These are phyloP conservation scores for Fusarium mangiferae DNA, from an alignment of 2,329 filamentous ascomycete genomes.

Conservation along the genomic window DNA sequence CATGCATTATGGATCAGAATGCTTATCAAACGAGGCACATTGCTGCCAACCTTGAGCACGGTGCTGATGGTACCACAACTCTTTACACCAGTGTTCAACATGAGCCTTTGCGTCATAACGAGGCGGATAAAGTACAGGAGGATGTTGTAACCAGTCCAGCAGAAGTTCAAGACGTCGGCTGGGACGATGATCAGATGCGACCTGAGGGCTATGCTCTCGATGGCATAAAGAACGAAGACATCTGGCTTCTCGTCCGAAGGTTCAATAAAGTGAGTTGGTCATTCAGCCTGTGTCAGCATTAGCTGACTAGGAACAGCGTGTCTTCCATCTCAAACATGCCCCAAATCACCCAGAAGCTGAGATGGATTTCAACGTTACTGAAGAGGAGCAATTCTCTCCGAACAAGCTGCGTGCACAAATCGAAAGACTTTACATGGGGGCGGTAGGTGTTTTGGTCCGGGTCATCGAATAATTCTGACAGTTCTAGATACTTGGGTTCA, in stretches of 20 bases:
- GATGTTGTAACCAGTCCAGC: not conserved
- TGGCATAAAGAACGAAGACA: conserved; percentile 8
- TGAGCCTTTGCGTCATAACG: fast-evolving
- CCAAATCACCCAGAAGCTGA: not conserved
- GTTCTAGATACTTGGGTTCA: not conserved
- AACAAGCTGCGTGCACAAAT: conserved; percentile 82
- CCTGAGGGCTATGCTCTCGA: not conserved
- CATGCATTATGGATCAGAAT: not conserved
- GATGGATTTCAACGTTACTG: conserved; percentile 54
- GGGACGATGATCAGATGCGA: not conserved
- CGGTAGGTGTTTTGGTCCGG: conserved; percentile 61
- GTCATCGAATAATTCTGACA: not conserved
- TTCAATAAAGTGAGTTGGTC: conserved; percentile 13
- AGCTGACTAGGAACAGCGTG: not conserved
- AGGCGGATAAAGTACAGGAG: fast-evolving
- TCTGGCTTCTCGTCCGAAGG: conserved; percentile 19
- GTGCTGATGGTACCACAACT: not conserved
- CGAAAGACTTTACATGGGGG: conserved; percentile 81
- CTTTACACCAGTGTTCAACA: not conserved
- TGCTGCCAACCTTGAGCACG: not conserved
- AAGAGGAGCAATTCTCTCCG: conserved; percentile 82
- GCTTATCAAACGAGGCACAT: not conserved
- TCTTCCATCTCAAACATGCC: conserved; percentile 18
- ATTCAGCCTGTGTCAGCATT: fast-evolving
- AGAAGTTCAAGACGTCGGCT: not conserved